Evolutionary conservation across 257 asterid genomes (phyloP).

Genomic region (Osmanthus fragrans): DNA sequence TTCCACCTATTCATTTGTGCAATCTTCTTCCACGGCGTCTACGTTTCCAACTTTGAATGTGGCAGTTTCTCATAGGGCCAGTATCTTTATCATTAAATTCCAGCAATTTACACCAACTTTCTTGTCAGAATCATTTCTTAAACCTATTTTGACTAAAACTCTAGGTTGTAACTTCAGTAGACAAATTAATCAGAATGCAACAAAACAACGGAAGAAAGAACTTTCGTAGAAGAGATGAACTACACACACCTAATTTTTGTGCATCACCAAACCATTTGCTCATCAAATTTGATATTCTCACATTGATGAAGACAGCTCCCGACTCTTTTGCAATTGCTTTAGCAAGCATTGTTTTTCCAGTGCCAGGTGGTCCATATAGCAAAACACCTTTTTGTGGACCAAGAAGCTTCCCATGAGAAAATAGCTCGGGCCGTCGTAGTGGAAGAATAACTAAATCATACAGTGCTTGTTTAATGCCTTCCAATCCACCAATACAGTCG

Average conservation of each 20-base stretch:
- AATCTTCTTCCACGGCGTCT: background rate
- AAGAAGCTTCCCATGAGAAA: constrained; percentile 86
- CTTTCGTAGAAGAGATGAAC: constrained; percentile 6
- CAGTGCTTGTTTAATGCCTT: constrained; percentile 67
- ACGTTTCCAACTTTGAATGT: background rate
- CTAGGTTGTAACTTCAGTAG: background rate
- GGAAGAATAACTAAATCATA: constrained; percentile 92
- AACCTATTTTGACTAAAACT: background rate
- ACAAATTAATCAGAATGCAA: background rate
- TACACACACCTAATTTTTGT: constrained; percentile 73
- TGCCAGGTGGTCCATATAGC: constrained; percentile 96
- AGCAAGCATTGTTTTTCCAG: constrained; percentile 99
- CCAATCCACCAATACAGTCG: constrained; percentile 84
- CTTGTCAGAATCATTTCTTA: background rate
- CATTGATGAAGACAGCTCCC: constrained; percentile 84
- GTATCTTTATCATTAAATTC: background rate
- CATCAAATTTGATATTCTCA: constrained; percentile 81
- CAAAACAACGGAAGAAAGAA: background rate
- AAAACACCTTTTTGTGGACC: constrained; percentile 90
- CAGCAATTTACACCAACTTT: background rate
- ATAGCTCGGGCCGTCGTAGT: constrained; percentile 77
- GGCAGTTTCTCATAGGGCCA: background rate
- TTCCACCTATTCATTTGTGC: background rate
- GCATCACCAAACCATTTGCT: constrained; percentile 99
- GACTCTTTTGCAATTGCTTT: constrained; percentile 98